These are phyloP conservation scores for Colletotrichum viniferum DNA, from an alignment of 2,329 filamentous ascomycete genomes.

Conservation along the genomic window DNA sequence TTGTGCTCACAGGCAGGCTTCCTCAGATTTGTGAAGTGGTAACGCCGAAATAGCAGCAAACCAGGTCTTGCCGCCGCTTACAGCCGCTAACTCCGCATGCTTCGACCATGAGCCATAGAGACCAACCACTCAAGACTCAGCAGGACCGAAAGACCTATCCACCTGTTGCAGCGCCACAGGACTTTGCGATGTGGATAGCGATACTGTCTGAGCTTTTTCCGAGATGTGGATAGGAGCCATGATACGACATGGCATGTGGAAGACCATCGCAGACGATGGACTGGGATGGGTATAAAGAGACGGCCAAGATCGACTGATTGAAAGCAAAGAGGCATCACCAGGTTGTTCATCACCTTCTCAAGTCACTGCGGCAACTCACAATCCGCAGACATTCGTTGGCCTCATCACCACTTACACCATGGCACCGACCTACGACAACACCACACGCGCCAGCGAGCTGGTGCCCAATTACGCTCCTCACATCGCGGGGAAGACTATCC, in stretches of 20 bases:
- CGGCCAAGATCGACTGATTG: not conserved
- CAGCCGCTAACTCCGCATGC: not conserved
- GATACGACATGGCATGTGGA: not conserved
- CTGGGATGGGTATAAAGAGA: not conserved
- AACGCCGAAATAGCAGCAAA: not conserved
- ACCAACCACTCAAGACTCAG: not conserved
- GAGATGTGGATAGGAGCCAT: not conserved
- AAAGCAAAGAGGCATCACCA: not conserved
- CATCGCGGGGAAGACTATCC: slow-evolving; percentile 40
- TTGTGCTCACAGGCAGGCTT: not conserved
- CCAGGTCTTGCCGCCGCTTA: not conserved
- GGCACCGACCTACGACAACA: not conserved
- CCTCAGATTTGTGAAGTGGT: not conserved
- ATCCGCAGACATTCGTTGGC: not conserved
- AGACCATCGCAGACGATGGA: not conserved
- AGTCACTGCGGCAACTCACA: not conserved
- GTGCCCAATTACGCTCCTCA: slow-evolving; percentile 29
- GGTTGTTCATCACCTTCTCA: not conserved
- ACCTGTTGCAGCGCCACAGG: not conserved
- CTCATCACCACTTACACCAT: not conserved
- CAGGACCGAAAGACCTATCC: rapidly evolving
- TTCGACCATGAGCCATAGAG: not conserved
- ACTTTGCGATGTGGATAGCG: not conserved
- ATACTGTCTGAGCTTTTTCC: not conserved
- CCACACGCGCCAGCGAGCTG: slow-evolving; percentile 30